Evolutionary conservation across 768 basidiomycete genomes (phyloP).

Genomic region (Leccinum ochraceum): DNA sequence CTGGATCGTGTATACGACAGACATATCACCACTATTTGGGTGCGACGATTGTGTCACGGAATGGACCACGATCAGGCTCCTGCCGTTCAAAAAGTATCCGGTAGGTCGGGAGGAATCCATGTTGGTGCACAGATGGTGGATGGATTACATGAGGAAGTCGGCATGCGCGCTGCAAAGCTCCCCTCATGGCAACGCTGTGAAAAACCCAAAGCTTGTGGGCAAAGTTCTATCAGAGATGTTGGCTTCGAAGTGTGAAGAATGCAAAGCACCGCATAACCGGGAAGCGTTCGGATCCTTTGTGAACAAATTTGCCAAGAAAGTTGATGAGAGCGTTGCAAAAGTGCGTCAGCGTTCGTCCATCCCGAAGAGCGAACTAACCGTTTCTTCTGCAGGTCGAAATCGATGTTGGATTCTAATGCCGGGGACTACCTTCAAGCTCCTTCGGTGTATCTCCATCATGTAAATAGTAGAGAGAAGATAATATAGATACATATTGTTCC

Average conservation of each 20-base stretch:
- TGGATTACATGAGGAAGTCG: constrained; percentile 16
- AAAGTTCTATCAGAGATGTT: constrained; percentile 1
- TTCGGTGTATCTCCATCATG: constrained; percentile 1
- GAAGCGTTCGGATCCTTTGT: constrained; percentile 15
- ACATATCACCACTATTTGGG: not conserved
- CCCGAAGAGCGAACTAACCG: not conserved
- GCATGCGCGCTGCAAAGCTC: constrained; percentile 2
- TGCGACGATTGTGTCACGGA: not conserved
- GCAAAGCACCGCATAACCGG: not conserved
- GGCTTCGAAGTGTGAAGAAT: constrained; percentile 3
- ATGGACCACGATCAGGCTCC: not conserved
- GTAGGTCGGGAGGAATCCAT: not conserved
- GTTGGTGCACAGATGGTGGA: constrained; percentile 16
- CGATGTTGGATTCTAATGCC: constrained; percentile 6
- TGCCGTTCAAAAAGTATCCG: constrained; percentile 7
- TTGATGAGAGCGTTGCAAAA: constrained; percentile 10
- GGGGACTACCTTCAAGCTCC: not conserved
- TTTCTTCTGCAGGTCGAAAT: constrained; percentile 11
- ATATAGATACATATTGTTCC: constrained; percentile 1
- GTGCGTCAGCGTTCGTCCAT: not conserved
- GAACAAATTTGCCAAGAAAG: constrained; percentile 6
- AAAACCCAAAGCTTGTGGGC: constrained; percentile 1
- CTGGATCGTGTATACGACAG: constrained; percentile 1
- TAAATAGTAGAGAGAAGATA: constrained; percentile 13
- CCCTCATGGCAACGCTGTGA: constrained; percentile 2